Conservation (phyloP, 306 rosid species). For the Trichosanthes cucumerina region DNA sequence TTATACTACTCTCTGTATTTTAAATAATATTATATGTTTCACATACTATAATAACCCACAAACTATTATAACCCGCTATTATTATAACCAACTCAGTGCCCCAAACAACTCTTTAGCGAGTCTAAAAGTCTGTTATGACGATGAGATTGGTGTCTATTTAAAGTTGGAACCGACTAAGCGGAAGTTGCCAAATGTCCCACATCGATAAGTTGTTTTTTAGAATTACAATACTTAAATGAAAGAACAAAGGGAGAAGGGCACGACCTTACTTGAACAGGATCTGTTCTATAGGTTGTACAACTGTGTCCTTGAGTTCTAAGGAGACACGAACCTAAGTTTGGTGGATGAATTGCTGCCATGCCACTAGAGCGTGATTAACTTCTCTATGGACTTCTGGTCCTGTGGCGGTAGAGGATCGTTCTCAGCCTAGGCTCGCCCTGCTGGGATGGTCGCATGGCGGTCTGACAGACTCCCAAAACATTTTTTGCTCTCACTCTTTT, state of each 20-base stretch:
- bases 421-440: neutral
- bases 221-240: neutral
- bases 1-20: too few relatives aligned
- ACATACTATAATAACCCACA: too few relatives aligned
- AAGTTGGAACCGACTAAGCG: too few relatives aligned
- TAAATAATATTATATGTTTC: too few relatives aligned
- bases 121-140: too few relatives aligned
- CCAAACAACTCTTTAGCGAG: too few relatives aligned
- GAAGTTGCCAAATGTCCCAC: too few relatives aligned
- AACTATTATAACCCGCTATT: too few relatives aligned
- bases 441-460: slow-evolving; percentile 6
- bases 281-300: neutral
- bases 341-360: slow-evolving; percentile 12
- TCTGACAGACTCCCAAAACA: neutral
- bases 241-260: rapidly evolving
- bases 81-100: too few relatives aligned
- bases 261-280: slow-evolving; percentile 1
- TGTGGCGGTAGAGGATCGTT: slow-evolving; percentile 8
- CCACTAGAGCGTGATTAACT: slow-evolving; percentile 5
- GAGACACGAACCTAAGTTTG: slow-evolving; percentile 17
- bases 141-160: too few relatives aligned
- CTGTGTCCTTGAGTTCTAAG: neutral
- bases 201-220: rapidly evolving
- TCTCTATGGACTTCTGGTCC: too few relatives aligned
- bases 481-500: neutral